These are phyloP conservation scores for Ettlia oleoabundans DNA, from an alignment of 139 green algal genomes.

Conservation along the genomic window DNA sequence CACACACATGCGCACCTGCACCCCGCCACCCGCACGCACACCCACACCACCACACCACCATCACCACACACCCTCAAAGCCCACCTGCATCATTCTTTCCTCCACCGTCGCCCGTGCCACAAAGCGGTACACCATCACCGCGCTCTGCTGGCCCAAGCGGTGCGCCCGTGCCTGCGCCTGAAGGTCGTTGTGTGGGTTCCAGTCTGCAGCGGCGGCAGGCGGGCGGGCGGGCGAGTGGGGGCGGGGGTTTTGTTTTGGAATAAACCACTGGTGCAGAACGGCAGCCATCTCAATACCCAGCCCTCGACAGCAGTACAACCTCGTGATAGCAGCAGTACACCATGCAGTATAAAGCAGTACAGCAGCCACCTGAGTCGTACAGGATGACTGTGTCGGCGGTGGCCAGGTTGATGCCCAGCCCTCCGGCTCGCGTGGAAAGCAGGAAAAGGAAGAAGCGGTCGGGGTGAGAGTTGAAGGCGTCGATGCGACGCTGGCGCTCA, in stretches of 20 bases:
- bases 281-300: neutral
- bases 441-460: slow-evolving; percentile 93
- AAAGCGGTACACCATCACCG: slow-evolving; percentile 97
- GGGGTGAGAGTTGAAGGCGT: slow-evolving; percentile 65
- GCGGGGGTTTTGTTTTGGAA: neutral
- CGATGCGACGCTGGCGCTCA: slow-evolving; percentile 31
- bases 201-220: slow-evolving; percentile 55
- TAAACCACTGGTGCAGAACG: neutral
- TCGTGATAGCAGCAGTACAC: too few relatives aligned
- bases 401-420: slow-evolving; percentile 97
- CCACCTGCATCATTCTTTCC: slow-evolving; percentile 63
- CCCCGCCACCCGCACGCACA: neutral
- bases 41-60: neutral
- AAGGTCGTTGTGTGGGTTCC: slow-evolving; percentile 92
- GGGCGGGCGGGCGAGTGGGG: neutral
- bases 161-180: slow-evolving; percentile 99
- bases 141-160: slow-evolving; percentile 99
- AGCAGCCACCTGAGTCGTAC: slow-evolving; percentile 80
- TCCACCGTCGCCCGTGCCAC: slow-evolving; percentile 96
- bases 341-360: neutral
- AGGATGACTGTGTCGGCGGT: slow-evolving; percentile 97
- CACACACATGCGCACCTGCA: too few relatives aligned
- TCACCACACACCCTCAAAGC: too few relatives aligned
- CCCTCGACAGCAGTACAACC: neutral
- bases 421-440: slow-evolving; percentile 93